Base-by-base conservation (phyloP, 176 grass and related monocot genomes). In the Triticum monococcum region DNA sequence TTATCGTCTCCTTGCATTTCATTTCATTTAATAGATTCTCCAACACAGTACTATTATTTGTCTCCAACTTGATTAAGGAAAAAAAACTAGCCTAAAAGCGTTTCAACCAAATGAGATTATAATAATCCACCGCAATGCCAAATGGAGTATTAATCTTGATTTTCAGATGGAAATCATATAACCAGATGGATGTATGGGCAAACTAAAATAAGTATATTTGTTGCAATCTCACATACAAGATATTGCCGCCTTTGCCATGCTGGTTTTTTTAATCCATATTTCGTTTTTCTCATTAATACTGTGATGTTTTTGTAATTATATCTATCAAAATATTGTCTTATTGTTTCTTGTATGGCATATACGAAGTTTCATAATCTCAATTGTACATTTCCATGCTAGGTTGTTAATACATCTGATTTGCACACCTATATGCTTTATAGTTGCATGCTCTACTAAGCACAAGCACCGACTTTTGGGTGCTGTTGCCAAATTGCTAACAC, bases 151-250 rank as follows among this genome's bases (percentile, higher is more conserved):
- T 22, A 64, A 23, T 75, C 57, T 75, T 35, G 24, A 33, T 84
- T 84, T 75, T 25, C 43, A 9, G 9, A 77, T 85, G 37, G 12
- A 24, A 23, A 12, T 77, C 71, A 41, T 72, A 64, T 36, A 12
- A 79, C 4, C 41, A n/a, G 68, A 81, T 83, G 5, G 32, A 40
- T 83, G 59, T 12, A 72, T 78, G 71, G 7, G n/a, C 4, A 67
- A 81, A 52, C 28, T 31, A 86, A 82, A 83, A 54, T 54, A 73
- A 31, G 64, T 79, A 30, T 79, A 81, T 59, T 64, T 56, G 24
- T 18, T 30, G 28, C 28, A 30, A 30, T 30, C 28, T 64, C 32
- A 40, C 17, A 59, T 67, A 67, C 12, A 60, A 67, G 77, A n/a
- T 81, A 82, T 26, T 41, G 16, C 37, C 23, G 2, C 37, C 32